These are phyloP conservation scores for Nakazawaea ishiwadae DNA, from an alignment of 805 yeast genomes.

Conservation along the genomic window DNA sequence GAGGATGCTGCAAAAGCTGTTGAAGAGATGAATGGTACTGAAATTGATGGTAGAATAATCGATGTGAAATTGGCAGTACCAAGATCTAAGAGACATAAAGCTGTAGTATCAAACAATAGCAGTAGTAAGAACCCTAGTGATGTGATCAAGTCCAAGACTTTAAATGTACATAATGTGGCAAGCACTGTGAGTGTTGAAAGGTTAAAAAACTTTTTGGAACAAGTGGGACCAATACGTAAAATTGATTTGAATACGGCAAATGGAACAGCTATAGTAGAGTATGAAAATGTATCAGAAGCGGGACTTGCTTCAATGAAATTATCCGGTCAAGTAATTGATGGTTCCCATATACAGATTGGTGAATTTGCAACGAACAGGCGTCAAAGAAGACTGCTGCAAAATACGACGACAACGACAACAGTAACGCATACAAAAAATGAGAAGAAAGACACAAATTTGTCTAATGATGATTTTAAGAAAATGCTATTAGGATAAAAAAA, in stretches of 20 bases:
- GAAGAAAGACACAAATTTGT: conserved; percentile 8
- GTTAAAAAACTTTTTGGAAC: conserved; percentile 25
- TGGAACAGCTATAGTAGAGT: conserved; percentile 47
- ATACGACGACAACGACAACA: too few species aligned
- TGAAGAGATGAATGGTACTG: conserved; percentile 30
- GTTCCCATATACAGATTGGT: conserved; percentile 25
- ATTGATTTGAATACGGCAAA: conserved; percentile 42
- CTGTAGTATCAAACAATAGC: too few species aligned
- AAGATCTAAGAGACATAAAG: conserved; percentile 30
- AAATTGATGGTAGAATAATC: conserved; percentile 42
- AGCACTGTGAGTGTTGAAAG: conserved; percentile 34
- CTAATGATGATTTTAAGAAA: conserved; percentile 34
- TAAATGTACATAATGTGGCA: conserved; percentile 25
- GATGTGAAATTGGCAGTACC: conserved; percentile 44
- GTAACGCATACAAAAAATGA: too few species aligned
- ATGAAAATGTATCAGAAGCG: conserved; percentile 35
- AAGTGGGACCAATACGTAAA: conserved; percentile 33
- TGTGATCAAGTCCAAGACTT: conserved; percentile 19
- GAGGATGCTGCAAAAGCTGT: conserved; percentile 46
- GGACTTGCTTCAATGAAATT: conserved; percentile 46
- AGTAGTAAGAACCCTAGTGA: conserved; percentile 6
- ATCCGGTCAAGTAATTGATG: conserved; percentile 34
- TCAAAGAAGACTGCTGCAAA: conserved; percentile 9
- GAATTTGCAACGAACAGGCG: too few species aligned
- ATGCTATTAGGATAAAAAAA: conserved; percentile 22